Base-by-base conservation (phyloP, 179 eudicot genomes). In the Carnegiea gigantea region DNA sequence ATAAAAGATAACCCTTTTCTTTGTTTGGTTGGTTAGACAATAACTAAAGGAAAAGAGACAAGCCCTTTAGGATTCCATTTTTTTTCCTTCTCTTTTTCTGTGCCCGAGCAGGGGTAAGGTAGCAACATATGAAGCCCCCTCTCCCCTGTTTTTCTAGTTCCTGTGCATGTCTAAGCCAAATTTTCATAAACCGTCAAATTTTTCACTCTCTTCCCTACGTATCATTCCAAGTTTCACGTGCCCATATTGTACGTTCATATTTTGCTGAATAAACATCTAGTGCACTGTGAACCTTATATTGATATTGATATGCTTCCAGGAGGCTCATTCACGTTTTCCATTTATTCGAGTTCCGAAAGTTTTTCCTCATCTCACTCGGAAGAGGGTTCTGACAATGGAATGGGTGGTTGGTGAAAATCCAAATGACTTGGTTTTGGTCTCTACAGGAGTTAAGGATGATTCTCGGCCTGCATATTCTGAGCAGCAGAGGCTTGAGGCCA, bases 371-470 rank as follows among this genome's bases (percentile, higher is more conserved):
- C 87, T 96, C 82, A 93, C 89, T 76, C 86, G 88, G 76, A 97
- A 84, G 83, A 88, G 93, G 82, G 93, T 97, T 70, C 84, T 95
- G 82, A 97, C 99, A 54, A 95, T 97, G 98, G 98, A 97, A 82
- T 97, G 99, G 99, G 84, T 97, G 87, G 86, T 76, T 83, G 99
- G 99, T 78, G 98, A 97, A 71, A 95, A 87, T 90, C 98, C 99
- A 81, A 91, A 53, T 81, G 93, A 95, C 74, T 87, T 97, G 67
- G 77, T 97, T 24, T 81, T 84, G 81, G 83, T 83, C 72, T 88
- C 97, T 54, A 80, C 87, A 65, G 84, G 84, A 75, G 84, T 84
- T 81, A 78, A 89, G 48, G 76, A 77, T 72, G 82, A 77, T 80
- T 44, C 70, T 44, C 85, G 53, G 48, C 84, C 90, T 65, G 85